A percentile compares a stretch with the other conserved stretches of the same genome.
Conservation (phyloP, 768 basidiomycete genomes). For the Cantharellus cinnabarinus region DNA sequence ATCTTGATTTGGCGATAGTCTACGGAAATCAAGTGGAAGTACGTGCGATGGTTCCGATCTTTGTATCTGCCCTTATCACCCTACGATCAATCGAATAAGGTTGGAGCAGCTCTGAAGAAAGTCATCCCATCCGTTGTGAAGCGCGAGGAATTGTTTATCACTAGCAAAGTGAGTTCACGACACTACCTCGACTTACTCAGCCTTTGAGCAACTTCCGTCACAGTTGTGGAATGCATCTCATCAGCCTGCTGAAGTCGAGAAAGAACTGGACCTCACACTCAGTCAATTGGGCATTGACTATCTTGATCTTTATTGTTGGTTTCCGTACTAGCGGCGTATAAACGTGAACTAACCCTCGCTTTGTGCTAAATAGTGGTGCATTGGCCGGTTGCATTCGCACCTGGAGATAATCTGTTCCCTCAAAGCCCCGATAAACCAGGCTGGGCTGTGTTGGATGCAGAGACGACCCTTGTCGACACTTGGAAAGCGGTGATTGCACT, state of each 20-base stretch:
- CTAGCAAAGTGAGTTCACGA: constrained; percentile 9
- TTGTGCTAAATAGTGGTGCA: constrained; percentile 35
- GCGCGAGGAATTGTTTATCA: constrained; percentile 47
- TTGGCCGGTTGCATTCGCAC: constrained; percentile 55
- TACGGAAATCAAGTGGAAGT: constrained; percentile 62
- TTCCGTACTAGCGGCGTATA: constrained; percentile 12
- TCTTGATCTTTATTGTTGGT: constrained; percentile 54
- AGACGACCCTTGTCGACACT: constrained; percentile 44
- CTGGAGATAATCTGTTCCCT: constrained; percentile 28
- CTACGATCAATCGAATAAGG: constrained; percentile 14
- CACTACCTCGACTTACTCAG: background rate
- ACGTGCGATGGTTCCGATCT: constrained; percentile 2
- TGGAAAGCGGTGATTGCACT: constrained; percentile 66
- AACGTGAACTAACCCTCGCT: constrained; percentile 3
- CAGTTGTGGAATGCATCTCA: constrained; percentile 66
- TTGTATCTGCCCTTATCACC: background rate
- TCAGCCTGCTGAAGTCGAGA: constrained; percentile 43
- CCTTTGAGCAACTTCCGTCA: background rate
- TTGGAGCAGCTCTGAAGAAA: constrained; percentile 53
- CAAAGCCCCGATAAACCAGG: constrained; percentile 10
- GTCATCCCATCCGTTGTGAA: constrained; percentile 58
- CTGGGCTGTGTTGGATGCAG: constrained; percentile 10
- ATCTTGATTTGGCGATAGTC: constrained; percentile 66
- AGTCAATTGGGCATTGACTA: constrained; percentile 51
- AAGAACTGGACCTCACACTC: constrained; percentile 58